These are phyloP conservation scores for Plasmopara muralis DNA, from an alignment of 352 stramenopile species.

Conservation along the genomic window DNA sequence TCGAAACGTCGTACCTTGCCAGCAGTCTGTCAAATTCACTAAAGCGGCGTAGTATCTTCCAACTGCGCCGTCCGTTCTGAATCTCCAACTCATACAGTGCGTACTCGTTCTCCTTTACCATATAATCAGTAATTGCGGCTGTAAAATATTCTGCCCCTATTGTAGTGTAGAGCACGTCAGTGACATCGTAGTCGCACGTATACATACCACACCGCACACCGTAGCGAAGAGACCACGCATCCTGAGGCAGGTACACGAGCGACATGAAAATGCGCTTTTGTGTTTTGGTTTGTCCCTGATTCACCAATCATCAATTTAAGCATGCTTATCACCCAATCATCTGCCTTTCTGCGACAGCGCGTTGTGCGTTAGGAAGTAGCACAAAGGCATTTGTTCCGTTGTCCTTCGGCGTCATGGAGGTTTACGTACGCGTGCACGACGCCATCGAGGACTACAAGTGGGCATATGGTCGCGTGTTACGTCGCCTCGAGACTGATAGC, in stretches of 20 bases:
- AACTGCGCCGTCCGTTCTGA: constrained; percentile 61
- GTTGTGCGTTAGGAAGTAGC: constrained; percentile 18
- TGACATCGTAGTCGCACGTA: neutral
- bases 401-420: constrained; percentile 28
- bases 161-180: constrained; percentile 3
- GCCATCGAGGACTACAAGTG: constrained; percentile 35
- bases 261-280: constrained; percentile 31
- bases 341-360: constrained; percentile 18
- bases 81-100: constrained; percentile 65
- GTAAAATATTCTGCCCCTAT: constrained; percentile 73
- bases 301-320: neutral
- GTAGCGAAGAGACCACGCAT: constrained; percentile 62
- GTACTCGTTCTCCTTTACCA: constrained; percentile 42
- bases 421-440: constrained; percentile 49
- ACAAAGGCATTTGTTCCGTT: constrained; percentile 8
- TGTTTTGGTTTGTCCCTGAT: neutral
- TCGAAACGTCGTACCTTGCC: constrained; percentile 26
- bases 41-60: constrained; percentile 62
- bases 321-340: constrained; percentile 6
- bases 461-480: constrained; percentile 34
- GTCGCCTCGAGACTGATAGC: constrained; percentile 23
- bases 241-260: constrained; percentile 70
- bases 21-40: constrained; percentile 61
- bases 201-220: constrained; percentile 26
- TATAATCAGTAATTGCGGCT: constrained; percentile 43